A percentile compares a stretch with the other conserved stretches of the same genome.
Conservation (phyloP, 139 green algal genomes). For the Gonium pectorale region DNA sequence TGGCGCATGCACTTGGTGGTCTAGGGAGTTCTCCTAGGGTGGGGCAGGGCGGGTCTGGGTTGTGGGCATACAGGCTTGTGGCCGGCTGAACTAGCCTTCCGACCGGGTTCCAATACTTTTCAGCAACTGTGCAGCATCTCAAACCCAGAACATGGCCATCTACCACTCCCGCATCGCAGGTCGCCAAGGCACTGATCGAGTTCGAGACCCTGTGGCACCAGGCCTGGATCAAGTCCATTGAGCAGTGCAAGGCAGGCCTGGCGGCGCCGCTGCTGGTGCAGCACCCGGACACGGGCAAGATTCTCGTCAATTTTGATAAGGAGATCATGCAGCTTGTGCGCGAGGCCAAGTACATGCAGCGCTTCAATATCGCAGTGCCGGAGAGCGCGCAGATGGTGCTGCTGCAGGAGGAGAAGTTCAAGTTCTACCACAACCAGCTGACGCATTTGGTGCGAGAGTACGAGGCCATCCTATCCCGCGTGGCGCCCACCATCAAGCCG, state of each 20-base stretch:
- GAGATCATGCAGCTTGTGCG: slow-evolving; percentile 90
- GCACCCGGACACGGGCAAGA: slow-evolving; percentile 81
- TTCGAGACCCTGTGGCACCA: slow-evolving; percentile 93
- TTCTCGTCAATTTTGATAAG: slow-evolving; percentile 93
- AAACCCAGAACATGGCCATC: neutral
- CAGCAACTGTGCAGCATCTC: too few relatives aligned
- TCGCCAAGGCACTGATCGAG: slow-evolving; percentile 89
- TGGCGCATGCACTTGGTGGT: too few relatives aligned
- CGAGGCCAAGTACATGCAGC: slow-evolving; percentile 92
- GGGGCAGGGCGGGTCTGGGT: too few relatives aligned
- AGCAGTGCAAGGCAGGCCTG: slow-evolving; percentile 82
- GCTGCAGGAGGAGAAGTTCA: slow-evolving; percentile 83
- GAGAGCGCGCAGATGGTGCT: slow-evolving; percentile 85
- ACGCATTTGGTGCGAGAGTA: slow-evolving; percentile 83
- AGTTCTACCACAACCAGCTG: slow-evolving; percentile 90
- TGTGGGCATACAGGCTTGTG: too few relatives aligned
- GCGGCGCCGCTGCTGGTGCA: slow-evolving; percentile 85
- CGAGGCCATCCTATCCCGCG: slow-evolving; percentile 67
- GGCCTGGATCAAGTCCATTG: slow-evolving; percentile 69
- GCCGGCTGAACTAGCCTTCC: too few relatives aligned
- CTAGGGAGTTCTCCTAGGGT: too few relatives aligned
- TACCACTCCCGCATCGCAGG: slow-evolving; percentile 21
- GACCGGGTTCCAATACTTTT: too few relatives aligned
- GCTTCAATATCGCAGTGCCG: slow-evolving; percentile 86
- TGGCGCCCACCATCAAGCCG: slow-evolving; percentile 77